Evolutionary conservation across 805 yeast genomes (phyloP), one percentile per base, ranked within the genome.

Genomic region (Metschnikowia kunwiensis): DNA sequence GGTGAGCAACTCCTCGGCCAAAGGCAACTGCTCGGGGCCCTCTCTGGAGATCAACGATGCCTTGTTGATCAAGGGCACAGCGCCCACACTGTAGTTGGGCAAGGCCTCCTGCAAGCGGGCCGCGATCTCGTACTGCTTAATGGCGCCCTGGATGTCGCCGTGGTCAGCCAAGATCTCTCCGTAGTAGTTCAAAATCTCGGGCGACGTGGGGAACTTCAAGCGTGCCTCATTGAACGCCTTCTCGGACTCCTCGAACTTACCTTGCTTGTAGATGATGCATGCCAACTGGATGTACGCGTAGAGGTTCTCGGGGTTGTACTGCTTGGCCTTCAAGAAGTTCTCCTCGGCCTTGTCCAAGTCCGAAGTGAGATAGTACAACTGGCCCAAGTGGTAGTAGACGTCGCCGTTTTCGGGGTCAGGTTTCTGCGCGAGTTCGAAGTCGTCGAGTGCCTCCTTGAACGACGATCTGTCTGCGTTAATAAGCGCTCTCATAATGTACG

Each of bases 151-250:
- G 38, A 76, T 65, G 51, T 85, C 86, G 57, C 82, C 83, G 53
- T 75, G 75, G 59, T 91, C 97, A 45, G 86, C 80, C 54, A 91
- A 73, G 33, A 91, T 82, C 69, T 93, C 98, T 56, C 97, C 98
- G 58, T 81, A 88, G 65, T 88, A 93, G 70, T 87, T 89, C 68
- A 93, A 95, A 51, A 88, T 83, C 62, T 87, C 96, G 38, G 97
- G 86, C 35, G 84, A 75, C 16, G 89, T 76, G 50, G 96, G 89
- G 77, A 86, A 86, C 60, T 74, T 74, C 60, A 73, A 70, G 55
- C 76, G 78, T 24, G 91, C 87, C 43, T 74, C 80, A 43, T 75
- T 72, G 65, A 87, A 87, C 41, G 74, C 65, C 47, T 74, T 72
- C 57, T 77, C 81, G 49, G 91, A 79, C 34, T 72, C 77, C 24